Percentiles rank a stretch among this genome's conserved stretches.
These are phyloP conservation scores for Hyaloperonospora brassicae DNA, from an alignment of 352 stramenopile species.

Conservation along the genomic window DNA sequence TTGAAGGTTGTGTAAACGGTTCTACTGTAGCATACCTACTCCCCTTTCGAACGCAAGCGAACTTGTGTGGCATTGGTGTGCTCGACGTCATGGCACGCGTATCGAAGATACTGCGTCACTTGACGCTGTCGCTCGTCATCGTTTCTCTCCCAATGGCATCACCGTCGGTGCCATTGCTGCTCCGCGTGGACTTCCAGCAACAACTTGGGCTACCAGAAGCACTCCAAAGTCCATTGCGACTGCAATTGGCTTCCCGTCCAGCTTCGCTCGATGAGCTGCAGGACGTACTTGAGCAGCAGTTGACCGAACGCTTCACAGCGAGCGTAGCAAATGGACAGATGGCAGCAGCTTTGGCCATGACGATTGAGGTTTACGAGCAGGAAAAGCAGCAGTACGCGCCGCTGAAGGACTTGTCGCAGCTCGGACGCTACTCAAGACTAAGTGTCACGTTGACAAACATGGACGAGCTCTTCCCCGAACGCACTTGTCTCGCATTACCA, in stretches of 20 bases:
- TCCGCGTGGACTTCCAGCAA: conserved; percentile 37
- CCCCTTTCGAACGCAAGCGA: conserved; percentile 7
- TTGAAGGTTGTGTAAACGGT: conserved; percentile 14
- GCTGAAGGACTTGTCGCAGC: conserved; percentile 24
- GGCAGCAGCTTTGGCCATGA: conserved; percentile 14
- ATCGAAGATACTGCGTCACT: too few species aligned
- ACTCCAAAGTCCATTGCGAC: conserved; percentile 20
- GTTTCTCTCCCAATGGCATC: conserved; percentile 12
- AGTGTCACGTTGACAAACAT: conserved; percentile 29
- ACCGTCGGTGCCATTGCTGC: conserved; percentile 6
- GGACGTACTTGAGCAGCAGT: conserved; percentile 18
- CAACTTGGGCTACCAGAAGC: conserved; percentile 14
- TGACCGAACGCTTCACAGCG: conserved; percentile 3
- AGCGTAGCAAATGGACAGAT: background rate
- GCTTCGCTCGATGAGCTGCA: conserved; percentile 19
- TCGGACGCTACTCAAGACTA: conserved; percentile 27
- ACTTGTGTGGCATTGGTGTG: too few species aligned
- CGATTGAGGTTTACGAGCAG: conserved; percentile 36
- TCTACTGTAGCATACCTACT: conserved; percentile 7
- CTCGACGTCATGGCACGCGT: too few species aligned
- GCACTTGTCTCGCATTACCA: conserved; percentile 39
- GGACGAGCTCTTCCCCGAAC: conserved; percentile 15
- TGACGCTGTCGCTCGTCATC: conserved; percentile 11
- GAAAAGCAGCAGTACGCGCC: conserved; percentile 27
- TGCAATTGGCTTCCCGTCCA: conserved; percentile 18